Evolutionary conservation across 768 basidiomycete genomes (phyloP).

Genomic region (Holtermanniella nyarrowii): DNA sequence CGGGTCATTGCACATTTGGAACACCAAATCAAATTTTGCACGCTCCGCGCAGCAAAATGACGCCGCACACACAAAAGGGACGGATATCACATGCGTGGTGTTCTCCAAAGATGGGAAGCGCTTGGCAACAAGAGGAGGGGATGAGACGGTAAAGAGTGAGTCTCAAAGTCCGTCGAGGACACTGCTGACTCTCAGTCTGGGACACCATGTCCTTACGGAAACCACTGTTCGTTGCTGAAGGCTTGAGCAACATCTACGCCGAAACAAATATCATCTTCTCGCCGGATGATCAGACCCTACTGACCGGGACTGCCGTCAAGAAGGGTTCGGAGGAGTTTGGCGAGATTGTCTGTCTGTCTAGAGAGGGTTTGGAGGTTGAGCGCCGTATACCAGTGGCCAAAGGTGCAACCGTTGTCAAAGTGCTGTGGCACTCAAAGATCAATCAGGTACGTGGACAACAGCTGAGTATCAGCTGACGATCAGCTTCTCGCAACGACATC

Average conservation of each 20-base stretch:
- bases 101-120: conserved; percentile 83
- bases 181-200: conserved; percentile 62
- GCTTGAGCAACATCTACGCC: conserved; percentile 69
- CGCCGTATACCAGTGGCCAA: conserved; percentile 34
- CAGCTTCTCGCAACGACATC: conserved; percentile 83
- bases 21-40: conserved; percentile 82
- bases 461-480: background rate
- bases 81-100: conserved; percentile 72
- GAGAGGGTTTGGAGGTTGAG: conserved; percentile 55
- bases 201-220: conserved; percentile 84
- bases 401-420: conserved; percentile 58
- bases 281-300: conserved; percentile 78
- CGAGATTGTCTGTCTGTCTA: conserved; percentile 60
- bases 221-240: conserved; percentile 60
- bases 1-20: conserved; percentile 89
- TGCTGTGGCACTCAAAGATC: conserved; percentile 92
- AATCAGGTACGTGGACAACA: conserved; percentile 61
- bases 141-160: conserved; percentile 90
- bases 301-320: conserved; percentile 55
- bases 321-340: conserved; percentile 59
- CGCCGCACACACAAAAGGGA: conserved; percentile 73
- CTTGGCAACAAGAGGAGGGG: conserved; percentile 79
- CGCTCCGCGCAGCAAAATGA: conserved; percentile 78
- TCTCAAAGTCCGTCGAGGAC: conserved; percentile 15
- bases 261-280: conserved; percentile 91